phyloP scores from a whole-genome alignment of 2,329 filamentous ascomycete species.

The Botryosphaeria dothidea region DNA sequence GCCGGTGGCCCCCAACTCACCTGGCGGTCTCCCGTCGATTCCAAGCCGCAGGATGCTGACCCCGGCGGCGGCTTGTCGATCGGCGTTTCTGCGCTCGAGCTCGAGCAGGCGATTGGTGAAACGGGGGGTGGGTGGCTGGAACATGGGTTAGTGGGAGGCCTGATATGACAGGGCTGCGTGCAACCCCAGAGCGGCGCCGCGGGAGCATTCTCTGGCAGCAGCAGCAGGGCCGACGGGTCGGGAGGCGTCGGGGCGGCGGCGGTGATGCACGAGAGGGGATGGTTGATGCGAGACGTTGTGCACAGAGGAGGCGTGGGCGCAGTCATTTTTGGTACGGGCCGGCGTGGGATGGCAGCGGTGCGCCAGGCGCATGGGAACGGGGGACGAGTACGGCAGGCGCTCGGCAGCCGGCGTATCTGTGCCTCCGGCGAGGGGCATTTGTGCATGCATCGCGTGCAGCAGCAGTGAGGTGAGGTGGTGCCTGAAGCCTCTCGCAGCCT shows the following conservation, averaged over 20 bases:
- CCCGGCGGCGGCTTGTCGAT: conserved; percentile 18
- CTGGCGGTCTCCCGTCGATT: conserved; percentile 15
- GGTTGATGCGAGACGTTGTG: not conserved
- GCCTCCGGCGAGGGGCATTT: not conserved
- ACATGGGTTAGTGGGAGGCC: conserved; percentile 20
- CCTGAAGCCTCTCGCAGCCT: not conserved
- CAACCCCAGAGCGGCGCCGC: conserved; percentile 15
- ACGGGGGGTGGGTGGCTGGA: conserved; percentile 19
- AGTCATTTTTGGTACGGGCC: not conserved
- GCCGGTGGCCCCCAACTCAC: not conserved
- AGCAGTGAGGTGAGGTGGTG: not conserved
- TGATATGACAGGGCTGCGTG: conserved; percentile 18
- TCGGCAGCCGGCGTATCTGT: conserved; percentile 5
- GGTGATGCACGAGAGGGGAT: not conserved
- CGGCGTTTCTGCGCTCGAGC: conserved; percentile 20
- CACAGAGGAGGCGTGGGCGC: not conserved
- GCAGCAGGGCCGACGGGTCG: conserved; percentile 9
- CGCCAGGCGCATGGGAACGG: not conserved
- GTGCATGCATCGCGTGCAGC: not conserved
- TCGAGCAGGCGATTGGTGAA: conserved; percentile 21
- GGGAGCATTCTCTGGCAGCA: not conserved
- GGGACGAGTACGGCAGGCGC: not conserved
- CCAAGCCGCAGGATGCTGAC: conserved; percentile 16
- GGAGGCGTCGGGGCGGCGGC: conserved; percentile 8
- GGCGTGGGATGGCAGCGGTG: too few species aligned